phyloP scores from a whole-genome alignment of 2,329 filamentous ascomycete genomes.

The Niveomyces coronatus region DNA sequence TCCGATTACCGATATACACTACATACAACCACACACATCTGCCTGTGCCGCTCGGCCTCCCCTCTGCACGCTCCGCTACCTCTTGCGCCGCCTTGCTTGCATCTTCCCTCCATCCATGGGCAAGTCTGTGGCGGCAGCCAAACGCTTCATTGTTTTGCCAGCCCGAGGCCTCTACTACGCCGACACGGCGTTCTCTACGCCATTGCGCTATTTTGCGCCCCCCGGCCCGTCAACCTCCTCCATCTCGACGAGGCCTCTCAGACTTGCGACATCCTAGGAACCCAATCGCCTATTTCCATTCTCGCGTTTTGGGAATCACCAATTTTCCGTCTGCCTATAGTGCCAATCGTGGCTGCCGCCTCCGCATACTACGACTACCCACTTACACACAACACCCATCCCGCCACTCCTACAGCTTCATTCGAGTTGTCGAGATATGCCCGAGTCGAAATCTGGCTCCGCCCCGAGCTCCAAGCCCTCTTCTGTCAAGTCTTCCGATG shows the following conservation, averaged over 20 bases:
- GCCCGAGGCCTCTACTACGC: constrained; percentile 11
- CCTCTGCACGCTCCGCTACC: not conserved
- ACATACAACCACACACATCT: too few relatives aligned
- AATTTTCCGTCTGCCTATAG: too few relatives aligned
- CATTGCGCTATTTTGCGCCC: constrained; percentile 11
- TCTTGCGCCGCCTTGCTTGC: not conserved
- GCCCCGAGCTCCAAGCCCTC: constrained; percentile 37
- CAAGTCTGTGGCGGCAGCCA: constrained; percentile 12
- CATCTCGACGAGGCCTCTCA: not conserved
- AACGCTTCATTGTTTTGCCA: constrained; percentile 15
- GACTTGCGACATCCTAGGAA: constrained; percentile 2
- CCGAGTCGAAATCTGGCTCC: constrained; percentile 29
- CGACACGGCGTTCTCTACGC: constrained; percentile 15
- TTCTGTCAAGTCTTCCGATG: constrained; percentile 39
- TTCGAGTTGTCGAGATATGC: constrained; percentile 19
- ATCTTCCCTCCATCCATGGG: constrained; percentile 7
- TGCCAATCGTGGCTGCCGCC: too few relatives aligned
- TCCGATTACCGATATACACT: too few relatives aligned
- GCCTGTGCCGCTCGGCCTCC: too few relatives aligned
- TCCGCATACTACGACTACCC: too few relatives aligned
- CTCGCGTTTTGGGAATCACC: too few relatives aligned
- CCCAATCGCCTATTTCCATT: not conserved
- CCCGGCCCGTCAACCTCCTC: constrained; percentile 1
- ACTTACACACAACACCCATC: too few relatives aligned
- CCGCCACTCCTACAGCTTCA: too few relatives aligned